Conservation (phyloP, 2,329 filamentous ascomycete genomes). For the Arthrobotrys sphaeroides region DNA sequence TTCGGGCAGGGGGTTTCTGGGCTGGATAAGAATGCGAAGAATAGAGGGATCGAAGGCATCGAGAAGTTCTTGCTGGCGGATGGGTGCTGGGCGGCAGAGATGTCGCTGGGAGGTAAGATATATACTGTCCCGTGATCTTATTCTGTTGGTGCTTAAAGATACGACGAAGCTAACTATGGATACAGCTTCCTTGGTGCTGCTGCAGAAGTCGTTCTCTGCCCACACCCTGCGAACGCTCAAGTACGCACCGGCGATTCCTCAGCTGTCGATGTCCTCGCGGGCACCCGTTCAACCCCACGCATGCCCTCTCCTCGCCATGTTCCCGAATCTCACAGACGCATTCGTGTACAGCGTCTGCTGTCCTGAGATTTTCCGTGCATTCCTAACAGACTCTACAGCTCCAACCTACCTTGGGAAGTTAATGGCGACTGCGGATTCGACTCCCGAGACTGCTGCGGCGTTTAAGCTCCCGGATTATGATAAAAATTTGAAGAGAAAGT, state of each 20-base stretch:
- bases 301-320: slow-evolving; percentile 50
- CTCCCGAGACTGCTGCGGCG: neutral
- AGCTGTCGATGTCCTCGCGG: slow-evolving; percentile 48
- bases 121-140: neutral
- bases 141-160: neutral
- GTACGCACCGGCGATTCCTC: slow-evolving; percentile 50
- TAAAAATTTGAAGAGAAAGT: slow-evolving; percentile 34
- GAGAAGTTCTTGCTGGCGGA: slow-evolving; percentile 47
- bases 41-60: slow-evolving; percentile 42
- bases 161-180: neutral
- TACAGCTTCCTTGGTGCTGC: slow-evolving; percentile 43
- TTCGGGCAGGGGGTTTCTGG: slow-evolving; percentile 42
- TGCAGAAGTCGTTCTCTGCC: slow-evolving; percentile 52
- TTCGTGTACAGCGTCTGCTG: slow-evolving; percentile 52
- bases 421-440: slow-evolving; percentile 28
- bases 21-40: slow-evolving; percentile 24
- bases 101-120: slow-evolving; percentile 50
- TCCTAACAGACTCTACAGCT: slow-evolving; percentile 31
- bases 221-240: slow-evolving; percentile 47
- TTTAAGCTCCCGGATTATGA: slow-evolving; percentile 35
- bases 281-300: slow-evolving; percentile 36
- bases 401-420: slow-evolving; percentile 43
- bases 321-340: slow-evolving; percentile 48
- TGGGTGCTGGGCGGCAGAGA: slow-evolving; percentile 52
- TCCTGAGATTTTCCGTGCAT: slow-evolving; percentile 47